A percentile compares a stretch with the other conserved stretches of the same genome.
phyloP scores from a whole-genome alignment of 2,329 filamentous ascomycete species.

The Fusarium piperis region DNA sequence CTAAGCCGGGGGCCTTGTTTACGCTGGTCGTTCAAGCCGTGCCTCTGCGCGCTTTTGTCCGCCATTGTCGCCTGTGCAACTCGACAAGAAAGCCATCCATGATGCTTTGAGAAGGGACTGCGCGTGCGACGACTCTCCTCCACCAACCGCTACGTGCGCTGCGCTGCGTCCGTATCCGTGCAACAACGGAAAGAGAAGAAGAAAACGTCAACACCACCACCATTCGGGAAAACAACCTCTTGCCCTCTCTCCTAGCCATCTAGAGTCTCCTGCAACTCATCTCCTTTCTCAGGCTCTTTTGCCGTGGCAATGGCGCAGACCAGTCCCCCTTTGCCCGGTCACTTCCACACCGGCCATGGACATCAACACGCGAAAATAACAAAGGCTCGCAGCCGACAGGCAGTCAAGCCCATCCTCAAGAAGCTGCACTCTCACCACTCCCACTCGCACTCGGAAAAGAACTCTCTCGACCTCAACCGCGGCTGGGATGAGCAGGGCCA shows the following conservation, averaged over 20 bases:
- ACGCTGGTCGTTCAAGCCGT: conserved; percentile 26
- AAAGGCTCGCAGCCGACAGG: conserved; percentile 59
- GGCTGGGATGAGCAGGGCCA: conserved; percentile 64
- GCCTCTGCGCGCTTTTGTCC: background rate
- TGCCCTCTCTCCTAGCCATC: conserved; percentile 7
- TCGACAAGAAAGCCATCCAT: conserved; percentile 33
- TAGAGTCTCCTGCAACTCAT: background rate
- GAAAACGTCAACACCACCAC: conserved; percentile 14
- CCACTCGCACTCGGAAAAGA: conserved; percentile 67
- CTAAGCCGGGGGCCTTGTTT: conserved; percentile 19
- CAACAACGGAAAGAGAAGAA: conserved; percentile 27
- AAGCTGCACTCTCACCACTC: conserved; percentile 61
- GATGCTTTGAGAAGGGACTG: conserved; percentile 43
- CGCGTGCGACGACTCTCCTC: conserved; percentile 38
- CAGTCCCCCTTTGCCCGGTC: conserved; percentile 34
- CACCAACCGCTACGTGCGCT: conserved; percentile 16
- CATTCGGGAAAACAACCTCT: conserved; percentile 17
- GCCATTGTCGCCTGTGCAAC: conserved; percentile 21
- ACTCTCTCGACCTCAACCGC: conserved; percentile 69
- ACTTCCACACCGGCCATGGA: conserved; percentile 33
- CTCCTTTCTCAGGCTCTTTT: conserved; percentile 4
- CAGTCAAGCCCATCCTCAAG: conserved; percentile 71
- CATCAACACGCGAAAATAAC: conserved; percentile 45
- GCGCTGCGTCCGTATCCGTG: conserved; percentile 41
- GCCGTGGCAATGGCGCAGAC: conserved; percentile 40